Evolutionary conservation across 1,284 basidiomycete genomes (phyloP).

Genomic region (Ganoderma leucocontextum): DNA sequence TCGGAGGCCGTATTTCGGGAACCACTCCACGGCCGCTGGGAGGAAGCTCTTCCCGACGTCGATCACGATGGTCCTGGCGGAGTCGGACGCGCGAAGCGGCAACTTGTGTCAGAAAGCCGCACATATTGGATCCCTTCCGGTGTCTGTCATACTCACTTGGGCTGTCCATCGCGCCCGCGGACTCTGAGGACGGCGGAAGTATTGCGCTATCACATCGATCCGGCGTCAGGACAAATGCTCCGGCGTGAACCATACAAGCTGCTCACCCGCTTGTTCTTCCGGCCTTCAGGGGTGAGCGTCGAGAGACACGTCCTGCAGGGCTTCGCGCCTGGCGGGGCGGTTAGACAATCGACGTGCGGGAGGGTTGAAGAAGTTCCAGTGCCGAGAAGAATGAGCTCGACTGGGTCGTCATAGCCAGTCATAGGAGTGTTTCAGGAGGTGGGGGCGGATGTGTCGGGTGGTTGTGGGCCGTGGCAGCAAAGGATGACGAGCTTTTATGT

Average conservation of each 20-base stretch:
- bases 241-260: background rate
- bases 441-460: background rate
- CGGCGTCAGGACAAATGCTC: constrained; percentile 5
- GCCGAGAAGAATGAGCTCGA: constrained; percentile 77
- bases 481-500: constrained; percentile 24
- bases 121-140: background rate
- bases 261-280: constrained; percentile 69
- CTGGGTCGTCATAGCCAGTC: constrained; percentile 27
- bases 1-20: constrained; percentile 77
- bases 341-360: constrained; percentile 72
- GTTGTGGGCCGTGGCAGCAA: background rate
- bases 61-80: constrained; percentile 71
- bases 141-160: constrained; percentile 53
- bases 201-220: constrained; percentile 55
- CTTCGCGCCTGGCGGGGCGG: constrained; percentile 54
- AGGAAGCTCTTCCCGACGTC: constrained; percentile 87
- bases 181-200: constrained; percentile 73
- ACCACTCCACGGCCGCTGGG: constrained; percentile 80
- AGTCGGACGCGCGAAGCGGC: constrained; percentile 1
- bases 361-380: constrained; percentile 79
- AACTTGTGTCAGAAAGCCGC: background rate
- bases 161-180: constrained; percentile 56
- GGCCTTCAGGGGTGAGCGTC: constrained; percentile 68
- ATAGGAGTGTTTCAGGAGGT: constrained; percentile 9
- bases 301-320: constrained; percentile 75